Evolutionary conservation across 1,284 basidiomycete genomes (phyloP).

Genomic region (Pseudozyma tsukubaensis): DNA sequence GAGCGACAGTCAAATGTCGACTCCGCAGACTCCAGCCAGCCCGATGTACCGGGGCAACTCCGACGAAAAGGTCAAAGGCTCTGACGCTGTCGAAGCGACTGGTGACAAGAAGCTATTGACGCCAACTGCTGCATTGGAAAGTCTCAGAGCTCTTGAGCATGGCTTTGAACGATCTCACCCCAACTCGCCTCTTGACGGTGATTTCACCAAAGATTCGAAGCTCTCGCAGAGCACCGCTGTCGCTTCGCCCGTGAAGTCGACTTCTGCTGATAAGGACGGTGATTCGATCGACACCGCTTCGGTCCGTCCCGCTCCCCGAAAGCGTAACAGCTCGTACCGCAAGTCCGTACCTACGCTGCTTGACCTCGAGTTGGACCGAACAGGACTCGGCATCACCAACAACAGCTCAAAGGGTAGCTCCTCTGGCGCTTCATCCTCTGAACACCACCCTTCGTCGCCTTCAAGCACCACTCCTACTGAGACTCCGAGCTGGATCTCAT

Average conservation of each 20-base stretch:
- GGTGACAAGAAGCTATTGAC: constrained; percentile 8
- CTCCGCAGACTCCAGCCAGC: constrained; percentile 17
- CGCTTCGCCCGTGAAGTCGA: constrained; percentile 3
- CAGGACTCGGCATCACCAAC: constrained; percentile 6
- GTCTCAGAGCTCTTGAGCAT: constrained; percentile 26
- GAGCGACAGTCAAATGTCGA: constrained; percentile 22
- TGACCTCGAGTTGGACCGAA: constrained; percentile 1
- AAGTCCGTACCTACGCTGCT: constrained; percentile 30
- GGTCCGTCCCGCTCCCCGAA: neutral
- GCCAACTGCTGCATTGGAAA: constrained; percentile 23
- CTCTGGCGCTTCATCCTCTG: constrained; percentile 1
- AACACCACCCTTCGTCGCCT: constrained; percentile 3
- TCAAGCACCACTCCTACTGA: constrained; percentile 5
- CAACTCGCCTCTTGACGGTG: constrained; percentile 3
- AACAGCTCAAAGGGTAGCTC: neutral
- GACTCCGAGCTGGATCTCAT: constrained; percentile 30
- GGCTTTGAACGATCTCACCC: constrained; percentile 8
- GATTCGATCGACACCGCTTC: neutral
- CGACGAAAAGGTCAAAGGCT: neutral
- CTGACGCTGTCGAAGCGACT: neutral
- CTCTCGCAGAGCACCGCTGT: constrained; percentile 14
- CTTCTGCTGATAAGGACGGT: neutral
- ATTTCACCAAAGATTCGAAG: constrained; percentile 16
- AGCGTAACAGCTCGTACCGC: constrained; percentile 34
- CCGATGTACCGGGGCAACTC: constrained; percentile 2